phyloP scores from a whole-genome alignment of 2,329 filamentous ascomycete genomes.

The Diaporthe longicolla region DNA sequence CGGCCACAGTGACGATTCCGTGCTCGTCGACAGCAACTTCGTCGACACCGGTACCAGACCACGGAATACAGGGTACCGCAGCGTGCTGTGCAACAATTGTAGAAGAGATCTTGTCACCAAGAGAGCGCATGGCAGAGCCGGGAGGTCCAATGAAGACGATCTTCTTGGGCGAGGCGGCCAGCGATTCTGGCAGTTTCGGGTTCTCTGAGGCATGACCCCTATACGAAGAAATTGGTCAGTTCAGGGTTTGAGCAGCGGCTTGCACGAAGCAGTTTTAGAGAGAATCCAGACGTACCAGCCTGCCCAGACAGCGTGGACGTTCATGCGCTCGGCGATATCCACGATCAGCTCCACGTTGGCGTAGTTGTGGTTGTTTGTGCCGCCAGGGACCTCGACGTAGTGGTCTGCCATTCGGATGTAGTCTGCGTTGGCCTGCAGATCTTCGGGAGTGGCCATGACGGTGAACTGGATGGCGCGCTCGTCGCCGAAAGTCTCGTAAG shows the following conservation, averaged over 20 bases:
- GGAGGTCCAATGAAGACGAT: conserved; percentile 99
- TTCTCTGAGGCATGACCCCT: conserved; percentile 99
- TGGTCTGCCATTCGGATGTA: conserved; percentile 99
- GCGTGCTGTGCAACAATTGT: conserved; percentile 99
- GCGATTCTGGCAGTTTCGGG: conserved; percentile 94
- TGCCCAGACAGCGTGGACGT: conserved; percentile 98
- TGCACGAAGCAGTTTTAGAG: conserved; percentile 11
- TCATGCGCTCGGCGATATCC: conserved; percentile 97
- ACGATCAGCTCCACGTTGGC: conserved; percentile 99
- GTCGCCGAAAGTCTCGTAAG: conserved; percentile 99
- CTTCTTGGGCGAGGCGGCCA: conserved; percentile 96
- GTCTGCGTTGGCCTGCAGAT: conserved; percentile 96
- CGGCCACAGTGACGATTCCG: conserved; percentile 92
- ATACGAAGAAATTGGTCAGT: conserved; percentile 35
- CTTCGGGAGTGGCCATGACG: conserved; percentile 99
- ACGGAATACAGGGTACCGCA: conserved; percentile 96
- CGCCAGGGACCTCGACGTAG: conserved; percentile 98
- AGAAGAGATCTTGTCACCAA: conserved; percentile 99
- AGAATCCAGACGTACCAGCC: conserved; percentile 79
- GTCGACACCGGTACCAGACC: conserved; percentile 95
- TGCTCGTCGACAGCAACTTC: conserved; percentile 82
- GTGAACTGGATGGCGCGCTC: conserved; percentile 99
- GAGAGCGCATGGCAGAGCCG: conserved; percentile 97
- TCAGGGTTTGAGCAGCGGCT: conserved; percentile 40
- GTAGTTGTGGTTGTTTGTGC: conserved; percentile 99